phyloP scores from a whole-genome alignment of 202 grass and related monocot genomes.

The Panicum hallii region DNA sequence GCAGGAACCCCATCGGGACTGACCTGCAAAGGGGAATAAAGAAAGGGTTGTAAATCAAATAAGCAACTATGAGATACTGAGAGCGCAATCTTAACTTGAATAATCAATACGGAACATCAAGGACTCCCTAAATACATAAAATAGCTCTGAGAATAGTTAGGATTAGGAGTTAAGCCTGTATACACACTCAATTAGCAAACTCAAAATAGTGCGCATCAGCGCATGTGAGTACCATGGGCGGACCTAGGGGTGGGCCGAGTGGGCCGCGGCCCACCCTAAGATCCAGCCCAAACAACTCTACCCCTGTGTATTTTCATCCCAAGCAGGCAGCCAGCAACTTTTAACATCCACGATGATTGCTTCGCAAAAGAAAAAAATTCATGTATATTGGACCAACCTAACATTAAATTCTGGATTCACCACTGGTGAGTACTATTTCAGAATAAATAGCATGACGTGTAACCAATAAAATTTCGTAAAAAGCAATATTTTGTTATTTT shows the following conservation, averaged over 20 bases:
- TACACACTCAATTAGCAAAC: not conserved
- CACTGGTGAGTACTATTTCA: not conserved
- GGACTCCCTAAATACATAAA: not conserved
- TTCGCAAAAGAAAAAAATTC: no score
- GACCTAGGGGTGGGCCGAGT: no score
- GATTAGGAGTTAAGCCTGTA: not conserved
- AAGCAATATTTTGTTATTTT: not conserved
- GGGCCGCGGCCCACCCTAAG: no score
- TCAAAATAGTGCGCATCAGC: not conserved
- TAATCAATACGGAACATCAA: not conserved
- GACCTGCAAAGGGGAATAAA: slow-evolving; percentile 28
- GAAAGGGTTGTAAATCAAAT: not conserved
- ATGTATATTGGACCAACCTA: no score
- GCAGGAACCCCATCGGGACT: slow-evolving; percentile 64
- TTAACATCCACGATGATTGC: no score
- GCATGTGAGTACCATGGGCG: not conserved
- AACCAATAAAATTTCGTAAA: not conserved
- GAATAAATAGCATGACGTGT: not conserved
- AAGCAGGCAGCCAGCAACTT: no score
- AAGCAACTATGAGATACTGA: not conserved
- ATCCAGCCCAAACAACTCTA: no score
- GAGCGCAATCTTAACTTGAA: not conserved
- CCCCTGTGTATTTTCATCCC: no score
- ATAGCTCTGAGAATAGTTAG: not conserved
- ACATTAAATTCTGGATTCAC: no score